A percentile compares a stretch with the other conserved stretches of the same genome.
phyloP scores from a whole-genome alignment of 1,284 basidiomycete genomes.

The Cutaneotrichosporon dermatis region DNA sequence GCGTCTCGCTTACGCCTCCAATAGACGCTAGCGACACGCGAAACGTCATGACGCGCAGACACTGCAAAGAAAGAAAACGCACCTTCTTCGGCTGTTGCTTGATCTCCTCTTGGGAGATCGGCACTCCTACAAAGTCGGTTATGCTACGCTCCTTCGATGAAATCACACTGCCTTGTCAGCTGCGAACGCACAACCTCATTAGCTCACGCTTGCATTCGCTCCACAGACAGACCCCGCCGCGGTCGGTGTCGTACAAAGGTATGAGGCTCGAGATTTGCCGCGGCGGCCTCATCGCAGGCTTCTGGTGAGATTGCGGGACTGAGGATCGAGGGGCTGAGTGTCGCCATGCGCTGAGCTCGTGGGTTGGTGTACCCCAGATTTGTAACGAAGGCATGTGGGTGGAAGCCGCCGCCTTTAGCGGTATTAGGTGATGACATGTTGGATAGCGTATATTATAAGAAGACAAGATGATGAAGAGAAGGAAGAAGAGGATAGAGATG shows the following conservation, averaged over 20 bases:
- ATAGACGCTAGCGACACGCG: background rate
- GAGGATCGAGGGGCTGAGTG: background rate
- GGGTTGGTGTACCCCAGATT: slow-evolving; percentile 15
- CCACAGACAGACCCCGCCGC: slow-evolving; percentile 14
- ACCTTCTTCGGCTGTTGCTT: slow-evolving; percentile 40
- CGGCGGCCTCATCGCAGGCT: background rate
- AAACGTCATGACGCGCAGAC: too few species aligned
- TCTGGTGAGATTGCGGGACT: background rate
- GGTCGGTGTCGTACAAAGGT: slow-evolving; percentile 10
- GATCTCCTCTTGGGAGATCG: slow-evolving; percentile 35
- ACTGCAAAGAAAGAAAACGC: background rate
- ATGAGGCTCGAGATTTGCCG: background rate
- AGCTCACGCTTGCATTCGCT: slow-evolving; percentile 12
- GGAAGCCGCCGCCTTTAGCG: slow-evolving; percentile 10
- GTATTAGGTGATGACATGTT: slow-evolving; percentile 11
- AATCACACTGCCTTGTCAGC: slow-evolving; percentile 27
- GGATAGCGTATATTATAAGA: background rate
- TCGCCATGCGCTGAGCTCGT: slow-evolving; percentile 1
- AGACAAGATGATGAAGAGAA: background rate
- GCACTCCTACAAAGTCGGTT: slow-evolving; percentile 34
- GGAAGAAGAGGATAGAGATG: background rate
- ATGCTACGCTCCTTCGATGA: slow-evolving; percentile 28
- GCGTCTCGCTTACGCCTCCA: slow-evolving; percentile 1
- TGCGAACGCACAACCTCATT: background rate
- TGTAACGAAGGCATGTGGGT: background rate